Base-by-base conservation (phyloP, 106 monocot species). In the Platanthera zijinensis region DNA sequence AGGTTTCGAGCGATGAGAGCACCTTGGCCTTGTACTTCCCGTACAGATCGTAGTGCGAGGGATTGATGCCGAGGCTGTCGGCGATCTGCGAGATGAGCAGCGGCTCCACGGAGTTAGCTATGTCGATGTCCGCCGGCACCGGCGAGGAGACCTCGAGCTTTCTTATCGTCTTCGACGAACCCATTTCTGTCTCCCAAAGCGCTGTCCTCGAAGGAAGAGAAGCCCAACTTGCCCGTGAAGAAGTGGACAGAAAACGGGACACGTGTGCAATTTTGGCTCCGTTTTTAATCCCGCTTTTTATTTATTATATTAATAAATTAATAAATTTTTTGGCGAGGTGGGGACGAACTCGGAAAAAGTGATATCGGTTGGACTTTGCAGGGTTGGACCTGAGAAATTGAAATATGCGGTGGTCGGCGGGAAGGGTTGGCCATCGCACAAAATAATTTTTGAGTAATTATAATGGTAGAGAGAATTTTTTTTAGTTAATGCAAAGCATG, bases 21-120 rank as follows among this genome's bases (percentile, higher is more conserved):
- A 99, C 99, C 94, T 99, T 99, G 85, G 94, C 94, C 71, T 99
- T 99, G 92, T 99, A 86, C 74, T 94, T 99, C 3, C 99, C 99
- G 79, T 99, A 99, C 10, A 92, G 85, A 76, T 99, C 99, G 84
- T 92, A 99, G 84, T 94, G 88, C 47, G 84, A 54, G 50, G 99
- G 75, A 51, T 57, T 70, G 75, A 99, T 86, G 70, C 72, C 75
- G 75, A 99, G 88, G 64, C 79, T 84, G 51, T 82, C 90, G 18
- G 99, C 94, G 71, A 99, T 90, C 49, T 85, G 84, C 21, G 94
- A 78, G 83, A 99, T 92, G 88, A 78, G 99, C 17, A 94, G 87
- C 6, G 99, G 88, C 77, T 82, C 77, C 50, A 92, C 87, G 64
- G 92, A 90, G 85, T 94, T 99, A 78, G 99, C 99, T 59, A 99